Conservation (phyloP, 352 stramenopile species). For the Pythium folliculosum region DNA sequence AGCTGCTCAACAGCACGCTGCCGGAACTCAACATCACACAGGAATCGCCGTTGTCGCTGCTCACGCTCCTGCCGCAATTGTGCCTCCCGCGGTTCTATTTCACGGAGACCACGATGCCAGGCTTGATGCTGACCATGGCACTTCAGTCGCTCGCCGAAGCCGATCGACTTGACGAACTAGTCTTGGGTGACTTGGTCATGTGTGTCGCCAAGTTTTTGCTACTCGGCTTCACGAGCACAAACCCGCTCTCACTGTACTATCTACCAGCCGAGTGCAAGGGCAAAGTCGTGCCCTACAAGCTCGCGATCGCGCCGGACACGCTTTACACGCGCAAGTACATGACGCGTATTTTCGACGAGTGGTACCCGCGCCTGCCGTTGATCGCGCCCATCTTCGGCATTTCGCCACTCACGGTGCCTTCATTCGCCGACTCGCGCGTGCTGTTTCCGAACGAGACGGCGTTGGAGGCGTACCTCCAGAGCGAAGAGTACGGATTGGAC, state of each 20-base stretch:
- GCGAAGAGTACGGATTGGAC: conserved; percentile 49
- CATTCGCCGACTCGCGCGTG: conserved; percentile 54
- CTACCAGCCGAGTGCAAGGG: conserved; percentile 47
- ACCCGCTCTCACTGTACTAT: conserved; percentile 39
- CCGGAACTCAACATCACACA: conserved; percentile 16
- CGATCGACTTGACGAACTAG: conserved; percentile 48
- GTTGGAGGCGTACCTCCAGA: conserved; percentile 57
- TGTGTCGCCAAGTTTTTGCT: conserved; percentile 55
- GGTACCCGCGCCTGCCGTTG: conserved; percentile 64
- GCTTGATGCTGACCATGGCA: conserved; percentile 54
- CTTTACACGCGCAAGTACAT: conserved; percentile 73
- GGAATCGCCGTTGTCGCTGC: conserved; percentile 24
- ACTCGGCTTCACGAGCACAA: conserved; percentile 49
- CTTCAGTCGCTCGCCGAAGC: conserved; percentile 49
- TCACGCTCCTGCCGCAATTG: conserved; percentile 38
- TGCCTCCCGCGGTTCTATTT: conserved; percentile 61
- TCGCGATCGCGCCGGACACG: conserved; percentile 71
- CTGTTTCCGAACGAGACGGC: conserved; percentile 59
- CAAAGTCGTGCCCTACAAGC: conserved; percentile 70
- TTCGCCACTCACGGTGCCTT: conserved; percentile 49
- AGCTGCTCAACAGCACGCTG: conserved; percentile 27
- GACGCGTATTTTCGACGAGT: conserved; percentile 39
- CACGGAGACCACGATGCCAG: conserved; percentile 64
- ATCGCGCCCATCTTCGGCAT: conserved; percentile 38
- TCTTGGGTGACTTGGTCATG: conserved; percentile 35